These are phyloP conservation scores for Chalaropsis thielavioides DNA, from an alignment of 2,329 filamentous ascomycete species.

Conservation along the genomic window DNA sequence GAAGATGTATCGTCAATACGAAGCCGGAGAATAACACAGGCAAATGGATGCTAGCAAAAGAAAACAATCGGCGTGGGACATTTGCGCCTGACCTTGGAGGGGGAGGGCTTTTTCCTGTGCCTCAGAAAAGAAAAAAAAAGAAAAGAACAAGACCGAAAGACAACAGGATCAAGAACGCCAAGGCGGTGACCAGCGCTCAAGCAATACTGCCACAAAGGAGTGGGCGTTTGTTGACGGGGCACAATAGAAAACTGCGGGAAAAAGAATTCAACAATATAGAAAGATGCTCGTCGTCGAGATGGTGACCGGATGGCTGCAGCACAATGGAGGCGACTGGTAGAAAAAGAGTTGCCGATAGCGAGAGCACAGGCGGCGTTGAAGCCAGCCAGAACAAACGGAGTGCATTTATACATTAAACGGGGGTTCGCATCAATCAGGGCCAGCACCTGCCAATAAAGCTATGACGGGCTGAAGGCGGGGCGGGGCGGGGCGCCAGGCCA, in stretches of 20 bases:
- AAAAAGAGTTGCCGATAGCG: background rate
- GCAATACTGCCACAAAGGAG: background rate
- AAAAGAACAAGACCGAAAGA: background rate
- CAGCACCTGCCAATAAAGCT: background rate
- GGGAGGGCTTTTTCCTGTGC: no score
- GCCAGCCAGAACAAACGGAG: background rate
- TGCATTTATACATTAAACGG: background rate
- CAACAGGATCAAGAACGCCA: background rate
- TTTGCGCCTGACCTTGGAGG: background rate
- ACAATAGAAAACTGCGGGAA: background rate
- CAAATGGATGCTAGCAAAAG: background rate
- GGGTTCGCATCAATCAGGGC: background rate
- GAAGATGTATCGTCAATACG: background rate
- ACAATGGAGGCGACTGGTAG: background rate
- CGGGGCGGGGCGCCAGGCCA: background rate
- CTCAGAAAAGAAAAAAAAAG: background rate
- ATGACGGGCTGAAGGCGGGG: background rate
- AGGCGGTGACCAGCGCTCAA: background rate
- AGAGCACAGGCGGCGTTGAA: background rate
- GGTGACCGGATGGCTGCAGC: background rate
- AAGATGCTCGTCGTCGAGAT: background rate
- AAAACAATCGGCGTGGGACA: background rate
- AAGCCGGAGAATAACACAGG: background rate
- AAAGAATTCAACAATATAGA: constrained; percentile 6
- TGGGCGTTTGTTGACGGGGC: background rate